Evolutionary conservation across 2,329 filamentous ascomycete genomes (phyloP), one percentile per base, ranked within the genome.

Genomic region (Xylogone sp.): DNA sequence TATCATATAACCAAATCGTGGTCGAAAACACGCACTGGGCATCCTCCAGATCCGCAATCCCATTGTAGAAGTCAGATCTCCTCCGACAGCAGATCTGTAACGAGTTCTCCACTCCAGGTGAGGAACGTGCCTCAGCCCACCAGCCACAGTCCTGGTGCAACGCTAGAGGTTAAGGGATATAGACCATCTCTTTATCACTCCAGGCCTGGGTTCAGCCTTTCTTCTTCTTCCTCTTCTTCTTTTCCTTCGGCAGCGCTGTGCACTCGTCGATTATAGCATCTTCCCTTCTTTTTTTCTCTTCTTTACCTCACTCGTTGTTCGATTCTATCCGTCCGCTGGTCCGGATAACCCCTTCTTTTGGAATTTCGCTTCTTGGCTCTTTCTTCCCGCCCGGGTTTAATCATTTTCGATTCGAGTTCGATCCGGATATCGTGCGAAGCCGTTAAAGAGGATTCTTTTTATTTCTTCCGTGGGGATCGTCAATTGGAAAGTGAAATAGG

Each of bases 1-100:
- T 74, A 78, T 72, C 73, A 69, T 69, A 76, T 74, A 61, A 67
- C 67, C 61, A 72, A 73, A 70, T 74, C 71, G 57, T 77, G 75
- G 75, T 72, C 68, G 66, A 69, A 66, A 66, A 64, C 64, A 61
- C 60, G 62, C 68, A 66, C 68, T 62, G 63, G 64, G 65, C 66
- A 62, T 63, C 56, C 63, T 66, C 66, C 65, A 65, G 67, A 70
- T 59, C 64, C 63, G 64, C 60, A 65, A 57, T 64, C 64, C 56
- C 62, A 65, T 39, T 59, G 67, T 63, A 63, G 65, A 59, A 60
- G 62, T 59, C 58, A 62, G 63, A 67, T 73, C 68, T 68, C 71
- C 59, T 54, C 61, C 63, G 61, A 16, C 34, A 16, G 34, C n/a
- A 57, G 59, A 58, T 60, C 59, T 57, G 49, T 59, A 62, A 61